Evolutionary conservation across 257 asterid species (phyloP), one percentile per base, ranked within the genome.

Genomic region (Misopates orontium): DNA sequence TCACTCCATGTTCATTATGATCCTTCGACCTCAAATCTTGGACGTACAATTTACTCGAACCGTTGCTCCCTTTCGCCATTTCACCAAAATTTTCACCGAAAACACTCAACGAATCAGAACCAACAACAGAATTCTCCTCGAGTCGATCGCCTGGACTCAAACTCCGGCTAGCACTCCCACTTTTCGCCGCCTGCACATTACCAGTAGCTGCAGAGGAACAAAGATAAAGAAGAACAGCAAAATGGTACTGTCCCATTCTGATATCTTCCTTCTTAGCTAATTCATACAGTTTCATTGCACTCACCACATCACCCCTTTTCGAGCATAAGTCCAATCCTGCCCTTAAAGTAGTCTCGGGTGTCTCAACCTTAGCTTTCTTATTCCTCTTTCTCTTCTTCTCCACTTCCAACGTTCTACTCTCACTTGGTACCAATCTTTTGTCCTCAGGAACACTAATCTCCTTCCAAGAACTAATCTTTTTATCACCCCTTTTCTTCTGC

Each of bases 171-270:
- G 71, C 74, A 28, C 79, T 84, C 66, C 97, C 96, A 50, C 97
- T 90, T 67, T 87, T 87, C 0, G 95, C 97, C 0, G 97, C 92
- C 79, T 82, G 96, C 50, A 90, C 85, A 56, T 82, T 44, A 40
- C 96, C 96, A 62, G 87, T 79, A 57, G 96, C 95, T 8, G 97
- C 95, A 71, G 96, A 85, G 21, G 97, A 83, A 82, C 96, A 90
- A 66, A 90, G 96, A 76, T 90, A 90, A 41, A 90, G 74, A 20
- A 90, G 85, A 68, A 85, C 95, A 71, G 85, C 85, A 79, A 81
- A 88, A 76, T 90, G 97, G 63, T 90, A 86, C 75, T 79, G 89
- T 56, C 72, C 87, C 77, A 90, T 65, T 47, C 39, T 51, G 16
- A 88, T 70, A 15, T 82, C 80, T 62, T 88, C 89, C 62, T 56